A percentile compares a stretch with the other conserved stretches of the same genome.
These are phyloP conservation scores for Colletotrichum sp. DNA, from an alignment of 2,329 filamentous ascomycete species.

Conservation along the genomic window DNA sequence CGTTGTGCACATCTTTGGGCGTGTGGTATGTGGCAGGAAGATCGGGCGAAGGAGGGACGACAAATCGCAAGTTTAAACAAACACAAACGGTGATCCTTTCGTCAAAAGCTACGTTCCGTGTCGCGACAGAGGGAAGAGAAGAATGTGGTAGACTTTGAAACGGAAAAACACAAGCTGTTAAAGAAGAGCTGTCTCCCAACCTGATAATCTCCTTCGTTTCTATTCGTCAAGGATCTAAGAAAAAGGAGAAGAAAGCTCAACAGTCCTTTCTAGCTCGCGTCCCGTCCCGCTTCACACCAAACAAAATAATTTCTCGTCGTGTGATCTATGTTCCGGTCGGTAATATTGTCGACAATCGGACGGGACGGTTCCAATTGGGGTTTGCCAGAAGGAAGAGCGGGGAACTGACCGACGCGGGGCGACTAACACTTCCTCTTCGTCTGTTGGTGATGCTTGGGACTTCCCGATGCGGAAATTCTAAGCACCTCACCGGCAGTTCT, in stretches of 20 bases:
- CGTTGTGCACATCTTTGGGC: not conserved
- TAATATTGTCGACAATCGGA: not conserved
- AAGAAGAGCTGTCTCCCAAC: not conserved
- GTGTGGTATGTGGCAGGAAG: not conserved
- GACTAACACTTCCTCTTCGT: not conserved
- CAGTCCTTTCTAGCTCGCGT: not conserved
- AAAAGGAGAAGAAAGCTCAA: not conserved
- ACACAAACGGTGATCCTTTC: not conserved
- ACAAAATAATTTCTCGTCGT: not conserved
- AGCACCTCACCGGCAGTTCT: not conserved
- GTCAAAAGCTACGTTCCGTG: not conserved
- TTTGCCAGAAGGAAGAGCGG: not conserved
- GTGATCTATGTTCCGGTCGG: not conserved
- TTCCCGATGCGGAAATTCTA: not conserved
- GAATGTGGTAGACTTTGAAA: not conserved
- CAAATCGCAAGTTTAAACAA: rapidly evolving
- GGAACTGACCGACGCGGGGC: not conserved
- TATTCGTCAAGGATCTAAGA: not conserved
- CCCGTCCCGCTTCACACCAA: not conserved
- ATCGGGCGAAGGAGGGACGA: not conserved
- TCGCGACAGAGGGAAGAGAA: not conserved
- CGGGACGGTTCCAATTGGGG: not conserved
- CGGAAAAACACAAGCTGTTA: not conserved
- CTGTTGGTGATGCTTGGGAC: not conserved
- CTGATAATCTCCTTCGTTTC: not conserved